These are phyloP conservation scores for Alnus glutinosa DNA, from an alignment of 306 rosid species.

Conservation along the genomic window DNA sequence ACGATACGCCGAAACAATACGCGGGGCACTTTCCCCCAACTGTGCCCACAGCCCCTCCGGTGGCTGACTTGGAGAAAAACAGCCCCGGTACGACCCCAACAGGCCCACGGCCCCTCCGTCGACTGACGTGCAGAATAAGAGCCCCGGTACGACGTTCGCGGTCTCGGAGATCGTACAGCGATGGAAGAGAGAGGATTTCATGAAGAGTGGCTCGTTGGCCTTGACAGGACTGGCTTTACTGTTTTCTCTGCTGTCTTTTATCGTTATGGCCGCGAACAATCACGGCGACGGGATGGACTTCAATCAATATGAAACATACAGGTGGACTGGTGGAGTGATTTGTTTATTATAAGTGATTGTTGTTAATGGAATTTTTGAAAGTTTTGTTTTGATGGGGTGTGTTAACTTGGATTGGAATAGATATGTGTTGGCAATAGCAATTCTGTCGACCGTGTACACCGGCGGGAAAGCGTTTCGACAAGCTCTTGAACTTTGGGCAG, in stretches of 20 bases:
- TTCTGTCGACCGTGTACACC: constrained; percentile 52
- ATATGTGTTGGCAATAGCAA: constrained; percentile 55
- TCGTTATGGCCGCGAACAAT: no score
- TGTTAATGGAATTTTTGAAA: constrained; percentile 1
- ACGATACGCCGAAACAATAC: constrained; percentile 32
- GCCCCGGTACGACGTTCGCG: constrained; percentile 2
- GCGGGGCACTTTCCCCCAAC: constrained; percentile 31
- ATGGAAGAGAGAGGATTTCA: constrained; percentile 63
- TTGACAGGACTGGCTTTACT: constrained; percentile 58
- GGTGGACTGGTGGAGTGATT: neutral
- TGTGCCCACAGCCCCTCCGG: constrained; percentile 15
- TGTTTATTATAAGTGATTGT: neutral
- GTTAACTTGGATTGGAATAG: constrained; percentile 29
- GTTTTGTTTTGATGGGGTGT: neutral
- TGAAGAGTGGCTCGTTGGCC: constrained; percentile 51
- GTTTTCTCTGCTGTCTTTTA: constrained; percentile 50
- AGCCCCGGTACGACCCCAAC: constrained; percentile 16
- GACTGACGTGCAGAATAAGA: no score
- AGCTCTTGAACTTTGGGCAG: constrained; percentile 39
- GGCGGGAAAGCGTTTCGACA: constrained; percentile 50
- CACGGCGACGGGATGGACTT: constrained; percentile 25
- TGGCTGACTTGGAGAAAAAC: constrained; percentile 14
- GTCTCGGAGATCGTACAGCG: constrained; percentile 47
- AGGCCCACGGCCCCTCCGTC: neutral
- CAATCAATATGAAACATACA: constrained; percentile 13